A percentile compares a stretch with the other conserved stretches of the same genome.
Conservation (phyloP, 2,329 filamentous ascomycete species). For the Diplodia seriata region DNA sequence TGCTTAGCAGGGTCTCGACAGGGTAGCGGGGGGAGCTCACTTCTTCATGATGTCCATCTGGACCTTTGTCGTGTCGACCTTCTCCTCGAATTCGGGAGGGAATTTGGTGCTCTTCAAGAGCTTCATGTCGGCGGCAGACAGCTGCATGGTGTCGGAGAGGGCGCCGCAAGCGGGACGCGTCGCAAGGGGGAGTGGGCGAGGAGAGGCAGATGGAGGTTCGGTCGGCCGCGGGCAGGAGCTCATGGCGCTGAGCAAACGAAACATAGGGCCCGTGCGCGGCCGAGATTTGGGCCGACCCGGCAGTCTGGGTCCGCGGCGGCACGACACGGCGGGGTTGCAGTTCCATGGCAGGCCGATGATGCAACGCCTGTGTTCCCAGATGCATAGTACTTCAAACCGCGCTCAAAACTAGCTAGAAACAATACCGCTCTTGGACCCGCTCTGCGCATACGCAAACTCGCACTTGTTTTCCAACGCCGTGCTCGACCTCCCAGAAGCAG, state of each 20-base stretch:
- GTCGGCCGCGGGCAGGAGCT: conserved; percentile 23
- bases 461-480: conserved; percentile 24
- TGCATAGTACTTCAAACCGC: background rate
- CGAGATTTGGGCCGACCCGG: conserved; percentile 24
- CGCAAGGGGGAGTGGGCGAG: conserved; percentile 1
- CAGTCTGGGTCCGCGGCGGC: conserved; percentile 11
- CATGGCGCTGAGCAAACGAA: conserved; percentile 11
- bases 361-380: background rate
- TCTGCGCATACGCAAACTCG: background rate
- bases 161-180: conserved; percentile 10
- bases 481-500: conserved; percentile 21
- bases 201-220: conserved; percentile 5
- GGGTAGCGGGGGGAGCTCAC: conserved; percentile 58
- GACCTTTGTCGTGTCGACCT: conserved; percentile 97
- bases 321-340: conserved; percentile 21
- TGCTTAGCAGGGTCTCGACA: conserved; percentile 6
- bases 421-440: background rate
- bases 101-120: conserved; percentile 91
- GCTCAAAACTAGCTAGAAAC: background rate
- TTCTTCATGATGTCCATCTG: conserved; percentile 98
- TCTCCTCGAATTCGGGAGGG: conserved; percentile 88
- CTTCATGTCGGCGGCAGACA: conserved; percentile 85
- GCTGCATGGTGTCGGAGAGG: conserved; percentile 61
- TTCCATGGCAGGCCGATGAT: conserved; percentile 5
- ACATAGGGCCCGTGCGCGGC: conserved; percentile 8